A percentile compares a stretch with the other conserved stretches of the same genome.
phyloP scores from a whole-genome alignment of 164 flowering plant species.

The Sedum album region DNA sequence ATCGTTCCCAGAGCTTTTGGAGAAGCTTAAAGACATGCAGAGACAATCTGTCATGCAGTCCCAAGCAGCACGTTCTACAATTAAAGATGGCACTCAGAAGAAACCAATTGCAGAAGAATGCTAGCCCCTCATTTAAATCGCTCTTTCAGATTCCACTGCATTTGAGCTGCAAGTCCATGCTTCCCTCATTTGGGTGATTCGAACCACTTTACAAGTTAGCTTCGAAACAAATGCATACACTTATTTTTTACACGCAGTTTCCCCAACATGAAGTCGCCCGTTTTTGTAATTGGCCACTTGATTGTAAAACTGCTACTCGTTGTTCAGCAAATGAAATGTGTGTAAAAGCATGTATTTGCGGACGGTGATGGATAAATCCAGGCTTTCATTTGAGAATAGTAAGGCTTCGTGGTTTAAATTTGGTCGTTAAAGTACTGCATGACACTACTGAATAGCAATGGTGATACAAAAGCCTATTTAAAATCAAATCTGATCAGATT shows the following conservation, averaged over 20 bases:
- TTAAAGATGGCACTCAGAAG: conserved; percentile 2
- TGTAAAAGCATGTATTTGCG: background rate
- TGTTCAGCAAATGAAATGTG: conserved; percentile 1
- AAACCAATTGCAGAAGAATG: background rate
- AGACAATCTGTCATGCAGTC: conserved; percentile 45
- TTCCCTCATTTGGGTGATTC: background rate
- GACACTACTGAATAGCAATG: background rate
- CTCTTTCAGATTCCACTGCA: background rate
- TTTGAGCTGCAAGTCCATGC: background rate
- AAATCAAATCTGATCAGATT: background rate
- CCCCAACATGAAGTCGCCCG: background rate
- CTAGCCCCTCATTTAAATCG: background rate
- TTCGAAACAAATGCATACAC: background rate
- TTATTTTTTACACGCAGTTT: background rate
- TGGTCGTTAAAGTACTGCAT: background rate
- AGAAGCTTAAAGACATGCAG: conserved; percentile 60
- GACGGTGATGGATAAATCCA: background rate
- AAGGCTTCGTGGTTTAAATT: too few relatives aligned
- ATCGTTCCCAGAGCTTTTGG: conserved; percentile 71
- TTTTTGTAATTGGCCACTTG: background rate
- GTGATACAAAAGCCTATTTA: background rate
- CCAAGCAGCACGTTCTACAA: conserved; percentile 14
- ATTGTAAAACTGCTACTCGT: background rate
- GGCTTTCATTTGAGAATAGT: too few relatives aligned
- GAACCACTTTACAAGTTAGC: conserved; percentile 2